phyloP scores from a whole-genome alignment of 176 grass and related monocot genomes.

The Pontederia paniculata region DNA sequence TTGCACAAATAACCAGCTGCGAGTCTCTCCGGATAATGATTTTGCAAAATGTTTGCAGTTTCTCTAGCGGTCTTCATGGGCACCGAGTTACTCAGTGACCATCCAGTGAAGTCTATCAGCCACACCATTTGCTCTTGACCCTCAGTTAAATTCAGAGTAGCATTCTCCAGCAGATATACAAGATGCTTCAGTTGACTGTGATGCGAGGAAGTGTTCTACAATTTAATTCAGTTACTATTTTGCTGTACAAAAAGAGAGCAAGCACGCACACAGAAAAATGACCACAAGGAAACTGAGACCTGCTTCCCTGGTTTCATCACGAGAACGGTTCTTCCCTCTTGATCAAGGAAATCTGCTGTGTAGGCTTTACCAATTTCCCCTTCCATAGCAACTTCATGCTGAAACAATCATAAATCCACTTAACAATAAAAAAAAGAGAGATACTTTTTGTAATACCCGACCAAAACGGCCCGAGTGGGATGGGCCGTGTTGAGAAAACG shows the following conservation, averaged over 20 bases:
- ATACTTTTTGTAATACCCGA: too few species aligned
- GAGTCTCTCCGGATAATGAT: too few species aligned
- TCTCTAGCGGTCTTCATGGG: slow-evolving; percentile 83
- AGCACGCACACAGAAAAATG: neutral
- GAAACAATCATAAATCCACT: slow-evolving; percentile 5
- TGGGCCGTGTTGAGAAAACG: too few species aligned
- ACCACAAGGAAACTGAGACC: slow-evolving; percentile 18
- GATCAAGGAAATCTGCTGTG: slow-evolving; percentile 57
- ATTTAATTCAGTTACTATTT: neutral
- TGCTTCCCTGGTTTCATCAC: slow-evolving; percentile 64
- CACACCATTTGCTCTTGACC: slow-evolving; percentile 74
- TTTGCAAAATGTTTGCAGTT: too few species aligned
- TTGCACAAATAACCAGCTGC: too few species aligned
- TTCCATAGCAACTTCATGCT: slow-evolving; percentile 61
- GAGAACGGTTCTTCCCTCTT: slow-evolving; percentile 55
- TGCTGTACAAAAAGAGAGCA: neutral
- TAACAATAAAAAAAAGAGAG: slow-evolving; percentile 4
- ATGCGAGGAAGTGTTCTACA: slow-evolving; percentile 65
- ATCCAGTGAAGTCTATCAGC: slow-evolving; percentile 87
- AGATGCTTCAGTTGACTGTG: slow-evolving; percentile 52
- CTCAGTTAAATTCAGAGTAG: slow-evolving; percentile 45
- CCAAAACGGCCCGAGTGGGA: too few species aligned
- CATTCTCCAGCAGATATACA: slow-evolving; percentile 76
- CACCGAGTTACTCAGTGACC: slow-evolving; percentile 51
- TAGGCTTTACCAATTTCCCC: slow-evolving; percentile 78